phyloP scores from a whole-genome alignment of 2,329 filamentous ascomycete genomes.

The Fusarium sp. region DNA sequence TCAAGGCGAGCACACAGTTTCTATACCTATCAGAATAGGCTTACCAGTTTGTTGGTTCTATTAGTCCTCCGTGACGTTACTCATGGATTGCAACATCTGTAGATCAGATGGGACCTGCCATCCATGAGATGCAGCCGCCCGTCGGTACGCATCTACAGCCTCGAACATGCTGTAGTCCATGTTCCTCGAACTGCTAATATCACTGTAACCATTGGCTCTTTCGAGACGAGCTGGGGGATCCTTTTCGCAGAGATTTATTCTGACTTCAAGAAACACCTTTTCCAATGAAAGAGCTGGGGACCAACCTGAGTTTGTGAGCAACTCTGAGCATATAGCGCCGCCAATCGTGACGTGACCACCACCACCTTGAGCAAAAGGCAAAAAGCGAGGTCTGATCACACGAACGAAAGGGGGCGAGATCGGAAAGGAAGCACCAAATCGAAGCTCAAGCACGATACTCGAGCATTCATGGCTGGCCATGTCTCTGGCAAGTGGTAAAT shows the following conservation, averaged over 20 bases:
- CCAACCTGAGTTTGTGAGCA: constrained; percentile 88
- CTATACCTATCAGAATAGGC: neutral
- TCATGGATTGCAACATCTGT: constrained; percentile 53
- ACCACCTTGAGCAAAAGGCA: constrained; percentile 77
- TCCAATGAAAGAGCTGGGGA: constrained; percentile 78
- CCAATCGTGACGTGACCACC: constrained; percentile 88
- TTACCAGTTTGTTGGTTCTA: neutral
- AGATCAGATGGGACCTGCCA: constrained; percentile 79
- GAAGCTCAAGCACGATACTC: constrained; percentile 83
- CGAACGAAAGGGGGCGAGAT: constrained; percentile 86
- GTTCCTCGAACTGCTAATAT: neutral
- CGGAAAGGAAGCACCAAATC: constrained; percentile 82
- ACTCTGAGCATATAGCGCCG: constrained; percentile 85
- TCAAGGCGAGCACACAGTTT: neutral
- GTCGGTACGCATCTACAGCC: constrained; percentile 78
- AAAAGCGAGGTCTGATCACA: constrained; percentile 82
- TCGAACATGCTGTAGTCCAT: constrained; percentile 75
- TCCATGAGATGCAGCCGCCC: constrained; percentile 74
- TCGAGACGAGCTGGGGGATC: constrained; percentile 82
- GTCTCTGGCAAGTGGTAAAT: constrained; percentile 77
- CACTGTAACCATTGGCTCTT: neutral
- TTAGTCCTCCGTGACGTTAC: neutral
- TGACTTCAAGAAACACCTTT: constrained; percentile 82
- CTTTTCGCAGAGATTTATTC: constrained; percentile 76
- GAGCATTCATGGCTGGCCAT: constrained; percentile 72